phyloP scores from a whole-genome alignment of 768 basidiomycete species.

The Suillus tomentosus region DNA sequence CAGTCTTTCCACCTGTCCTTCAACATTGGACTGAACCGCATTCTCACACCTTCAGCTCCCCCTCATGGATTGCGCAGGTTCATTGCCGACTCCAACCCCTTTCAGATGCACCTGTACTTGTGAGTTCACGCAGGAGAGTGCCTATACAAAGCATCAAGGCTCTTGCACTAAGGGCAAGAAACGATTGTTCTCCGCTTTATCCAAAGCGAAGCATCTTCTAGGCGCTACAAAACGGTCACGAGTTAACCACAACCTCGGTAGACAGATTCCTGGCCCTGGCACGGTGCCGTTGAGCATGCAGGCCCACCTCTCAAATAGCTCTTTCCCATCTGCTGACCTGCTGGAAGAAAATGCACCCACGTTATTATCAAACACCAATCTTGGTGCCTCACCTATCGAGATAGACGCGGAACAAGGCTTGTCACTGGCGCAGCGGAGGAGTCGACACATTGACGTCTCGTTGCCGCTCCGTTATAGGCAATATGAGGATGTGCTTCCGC shows the following conservation, averaged over 20 bases:
- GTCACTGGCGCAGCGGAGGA: constrained; percentile 6
- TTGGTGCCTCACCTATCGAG: neutral
- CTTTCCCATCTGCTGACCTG: no score
- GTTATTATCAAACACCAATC: rapidly evolving
- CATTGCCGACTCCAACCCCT: neutral
- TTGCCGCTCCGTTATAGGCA: constrained; percentile 5
- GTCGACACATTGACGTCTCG: neutral
- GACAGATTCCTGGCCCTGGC: no score
- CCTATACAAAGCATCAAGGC: neutral
- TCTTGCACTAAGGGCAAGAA: neutral
- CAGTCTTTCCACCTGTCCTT: no score
- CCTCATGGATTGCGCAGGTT: neutral
- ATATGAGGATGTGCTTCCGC: constrained; percentile 6
- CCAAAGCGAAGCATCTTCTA: neutral
- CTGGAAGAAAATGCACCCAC: neutral
- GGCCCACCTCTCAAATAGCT: no score
- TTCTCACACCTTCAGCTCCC: no score
- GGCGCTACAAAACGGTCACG: neutral
- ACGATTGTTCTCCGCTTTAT: neutral
- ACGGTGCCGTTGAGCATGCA: no score
- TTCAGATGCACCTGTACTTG: neutral
- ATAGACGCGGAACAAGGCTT: neutral
- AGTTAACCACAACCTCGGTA: neutral
- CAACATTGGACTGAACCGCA: neutral
- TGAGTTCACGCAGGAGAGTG: neutral